A percentile compares a stretch with the other conserved stretches of the same genome.
These are phyloP conservation scores for Neurospora sp. DNA, from an alignment of 495 filamentous ascomycete species.

Conservation along the genomic window DNA sequence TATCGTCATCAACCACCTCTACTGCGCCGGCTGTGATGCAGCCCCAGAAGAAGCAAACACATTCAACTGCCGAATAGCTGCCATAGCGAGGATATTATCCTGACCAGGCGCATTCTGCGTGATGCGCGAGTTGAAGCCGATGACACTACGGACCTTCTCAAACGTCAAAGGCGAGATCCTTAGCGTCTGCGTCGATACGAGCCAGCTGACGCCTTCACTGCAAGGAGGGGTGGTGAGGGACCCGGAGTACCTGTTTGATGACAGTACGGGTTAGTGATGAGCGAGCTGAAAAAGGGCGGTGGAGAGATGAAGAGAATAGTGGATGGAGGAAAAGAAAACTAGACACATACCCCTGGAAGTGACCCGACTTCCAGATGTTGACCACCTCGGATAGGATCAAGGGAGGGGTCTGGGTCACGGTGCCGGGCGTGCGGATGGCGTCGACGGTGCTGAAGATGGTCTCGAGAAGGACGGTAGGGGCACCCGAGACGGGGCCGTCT, in stretches of 20 bases:
- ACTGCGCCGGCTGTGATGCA: not conserved
- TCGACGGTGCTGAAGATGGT: slow-evolving; percentile 41
- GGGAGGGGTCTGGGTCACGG: slow-evolving; percentile 39
- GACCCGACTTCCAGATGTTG: slow-evolving; percentile 34
- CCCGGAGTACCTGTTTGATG: slow-evolving; percentile 36
- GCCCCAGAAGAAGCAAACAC: not conserved
- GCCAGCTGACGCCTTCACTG: slow-evolving; percentile 49
- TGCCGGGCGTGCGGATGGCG: slow-evolving; percentile 45
- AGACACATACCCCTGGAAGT: slow-evolving; percentile 28
- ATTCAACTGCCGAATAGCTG: not conserved
- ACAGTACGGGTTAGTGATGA: not conserved
- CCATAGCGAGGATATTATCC: slow-evolving; percentile 38
- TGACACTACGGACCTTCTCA: slow-evolving; percentile 43
- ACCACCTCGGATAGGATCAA: slow-evolving; percentile 48
- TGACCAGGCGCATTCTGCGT: slow-evolving; percentile 47
- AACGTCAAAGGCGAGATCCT: slow-evolving; percentile 42
- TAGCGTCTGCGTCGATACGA: slow-evolving; percentile 43
- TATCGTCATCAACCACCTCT: not conserved
- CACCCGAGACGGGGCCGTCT: slow-evolving; percentile 6
- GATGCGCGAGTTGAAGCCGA: slow-evolving; percentile 56
- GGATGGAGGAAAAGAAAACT: not conserved
- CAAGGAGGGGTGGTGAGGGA: slow-evolving; percentile 63
- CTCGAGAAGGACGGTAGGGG: slow-evolving; percentile 40
- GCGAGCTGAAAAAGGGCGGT: not conserved
- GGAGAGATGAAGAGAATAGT: not conserved